Conservation (phyloP, 2,329 filamentous ascomycete genomes). For the Apiospora phragmitis region DNA sequence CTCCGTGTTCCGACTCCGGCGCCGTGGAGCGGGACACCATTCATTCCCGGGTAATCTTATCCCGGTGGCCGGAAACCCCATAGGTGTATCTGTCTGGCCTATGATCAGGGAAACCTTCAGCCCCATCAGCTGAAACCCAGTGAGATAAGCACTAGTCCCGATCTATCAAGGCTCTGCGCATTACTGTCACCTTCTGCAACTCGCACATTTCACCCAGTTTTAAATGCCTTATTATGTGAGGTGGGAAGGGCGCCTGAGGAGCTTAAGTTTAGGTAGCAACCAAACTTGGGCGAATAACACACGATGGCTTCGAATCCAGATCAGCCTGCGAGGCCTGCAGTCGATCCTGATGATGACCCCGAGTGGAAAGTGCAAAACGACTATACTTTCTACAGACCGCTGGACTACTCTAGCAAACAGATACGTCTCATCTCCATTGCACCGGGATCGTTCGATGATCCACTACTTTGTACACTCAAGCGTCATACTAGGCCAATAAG, state of each 20-base stretch:
- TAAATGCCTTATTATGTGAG: neutral
- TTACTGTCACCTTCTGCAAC: neutral
- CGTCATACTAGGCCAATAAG: neutral
- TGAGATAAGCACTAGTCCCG: neutral
- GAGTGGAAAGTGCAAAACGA: slow-evolving; percentile 14
- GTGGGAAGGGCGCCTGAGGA: neutral
- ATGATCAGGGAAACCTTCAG: neutral
- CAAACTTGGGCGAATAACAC: neutral
- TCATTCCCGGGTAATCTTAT: too few relatives aligned
- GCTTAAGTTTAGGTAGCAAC: neutral
- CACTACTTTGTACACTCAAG: slow-evolving; percentile 9
- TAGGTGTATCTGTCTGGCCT: neutral
- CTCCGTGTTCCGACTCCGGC: neutral
- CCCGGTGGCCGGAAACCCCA: neutral
- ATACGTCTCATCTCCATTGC: slow-evolving; percentile 11
- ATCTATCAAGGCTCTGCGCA: neutral
- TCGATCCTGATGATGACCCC: slow-evolving; percentile 9
- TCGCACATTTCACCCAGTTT: neutral
- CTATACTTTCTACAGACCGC: slow-evolving; percentile 10
- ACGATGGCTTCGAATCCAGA: neutral
- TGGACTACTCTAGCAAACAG: slow-evolving; percentile 11
- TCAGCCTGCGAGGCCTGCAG: neutral
- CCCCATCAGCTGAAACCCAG: neutral
- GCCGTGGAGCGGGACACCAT: neutral
- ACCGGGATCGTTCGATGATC: slow-evolving; percentile 6